Evolutionary conservation across 1,284 basidiomycete species (phyloP), one percentile per base, ranked within the genome.

Genomic region (Amylostereum areolatum): DNA sequence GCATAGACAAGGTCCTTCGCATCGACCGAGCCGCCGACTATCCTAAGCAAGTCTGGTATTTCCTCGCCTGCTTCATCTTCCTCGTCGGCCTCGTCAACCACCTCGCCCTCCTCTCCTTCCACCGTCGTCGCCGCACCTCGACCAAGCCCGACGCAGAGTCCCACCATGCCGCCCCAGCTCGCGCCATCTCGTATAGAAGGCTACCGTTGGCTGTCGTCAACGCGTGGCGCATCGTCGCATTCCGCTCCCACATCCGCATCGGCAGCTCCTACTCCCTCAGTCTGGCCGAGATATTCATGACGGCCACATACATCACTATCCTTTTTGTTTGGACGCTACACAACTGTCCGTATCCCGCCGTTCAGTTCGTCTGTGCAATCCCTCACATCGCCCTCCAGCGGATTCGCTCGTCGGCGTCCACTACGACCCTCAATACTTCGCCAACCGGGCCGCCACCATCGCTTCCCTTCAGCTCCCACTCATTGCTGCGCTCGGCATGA

Each of bases 401-500:
- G 72, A 67, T 1, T 62, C 64, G 2, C 39, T 64, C 0, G 52
- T 58, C 8, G 72, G 71, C 0, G 30, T 63, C 2, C 67, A 66
- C 25, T 57, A 67, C 4, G 68, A 74, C 48, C 55, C 70, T 1
- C 56, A 48, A 4, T 73, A 70, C 54, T 81, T 72, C 67, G 67
- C 69, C 7, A 73, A 75, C 51, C 70, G 78, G 33, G 74, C 78
- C 1, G 78, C 69, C 0, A 60, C 65, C 36, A 66, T 84, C 12
- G 80, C 75, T 1, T 65, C 73, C 1, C 70, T 71, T 18, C 84
- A 87, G 58, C 59, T 83, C 2, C 78, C 82, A 0, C 64, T 87
- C n/a, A 71, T 85, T 55, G 73, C 77, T 0, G 80, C 71, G 2
- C 72, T 87, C 10, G 82, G 80, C 0, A 80, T 78, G 45, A 81